phyloP scores from a whole-genome alignment of 305 asterid species.

The Euphrasia arctica region DNA sequence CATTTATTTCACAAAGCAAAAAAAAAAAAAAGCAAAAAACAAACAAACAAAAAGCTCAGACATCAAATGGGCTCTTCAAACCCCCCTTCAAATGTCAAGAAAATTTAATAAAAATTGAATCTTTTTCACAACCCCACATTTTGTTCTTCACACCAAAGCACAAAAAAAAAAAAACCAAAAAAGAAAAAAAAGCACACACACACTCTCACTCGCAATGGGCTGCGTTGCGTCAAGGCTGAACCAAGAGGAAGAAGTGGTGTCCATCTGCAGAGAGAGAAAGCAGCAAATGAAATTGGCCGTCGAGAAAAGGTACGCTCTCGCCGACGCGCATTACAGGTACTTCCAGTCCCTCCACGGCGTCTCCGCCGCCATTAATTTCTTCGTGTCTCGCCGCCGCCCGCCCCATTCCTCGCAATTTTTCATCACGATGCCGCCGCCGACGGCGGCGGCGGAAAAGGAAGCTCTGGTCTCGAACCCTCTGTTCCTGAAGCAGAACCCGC shows the following conservation, averaged over 20 bases:
- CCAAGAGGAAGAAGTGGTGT: constrained; percentile 76
- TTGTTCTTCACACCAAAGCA: too few species aligned
- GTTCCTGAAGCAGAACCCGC: constrained; percentile 71
- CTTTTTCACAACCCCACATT: constrained; percentile 29
- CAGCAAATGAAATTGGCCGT: constrained; percentile 68
- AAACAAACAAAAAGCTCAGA: constrained; percentile 20
- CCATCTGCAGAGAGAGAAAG: constrained; percentile 81
- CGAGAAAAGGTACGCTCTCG: constrained; percentile 72
- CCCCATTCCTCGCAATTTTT: constrained; percentile 65
- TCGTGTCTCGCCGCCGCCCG: constrained; percentile 69
- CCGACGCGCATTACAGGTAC: constrained; percentile 80
- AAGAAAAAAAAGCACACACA: too few species aligned
- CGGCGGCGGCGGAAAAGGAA: constrained; percentile 41
- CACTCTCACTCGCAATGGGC: constrained; percentile 46
- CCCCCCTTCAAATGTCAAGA: not conserved
- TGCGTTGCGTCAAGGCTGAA: constrained; percentile 82
- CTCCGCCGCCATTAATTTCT: constrained; percentile 72
- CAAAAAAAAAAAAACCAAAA: too few species aligned
- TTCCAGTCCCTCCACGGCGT: constrained; percentile 75
- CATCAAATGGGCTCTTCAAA: constrained; percentile 22
- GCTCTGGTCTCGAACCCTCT: constrained; percentile 72
- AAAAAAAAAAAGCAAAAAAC: too few species aligned
- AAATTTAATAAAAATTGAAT: constrained; percentile 35
- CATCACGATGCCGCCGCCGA: constrained; percentile 56
- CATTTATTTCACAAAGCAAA: too few species aligned